Evolutionary conservation across 495 filamentous ascomycete species (phyloP).

Genomic region (Penicillium atrosanguineum): DNA sequence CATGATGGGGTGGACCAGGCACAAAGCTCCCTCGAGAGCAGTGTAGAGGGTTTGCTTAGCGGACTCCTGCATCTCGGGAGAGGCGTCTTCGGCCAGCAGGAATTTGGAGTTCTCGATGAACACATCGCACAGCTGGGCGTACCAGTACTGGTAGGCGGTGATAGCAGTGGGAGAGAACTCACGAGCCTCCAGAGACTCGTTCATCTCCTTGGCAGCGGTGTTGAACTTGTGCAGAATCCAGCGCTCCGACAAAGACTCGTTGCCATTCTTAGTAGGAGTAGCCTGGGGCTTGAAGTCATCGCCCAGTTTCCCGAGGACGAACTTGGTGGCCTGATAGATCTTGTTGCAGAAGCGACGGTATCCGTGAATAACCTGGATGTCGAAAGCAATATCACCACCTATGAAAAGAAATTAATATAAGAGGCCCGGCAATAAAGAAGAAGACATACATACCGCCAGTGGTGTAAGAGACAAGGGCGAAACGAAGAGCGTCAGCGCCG

Average conservation of each 20-base stretch:
- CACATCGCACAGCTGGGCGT: conserved; percentile 63
- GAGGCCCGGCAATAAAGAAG: not conserved
- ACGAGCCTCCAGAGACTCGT: conserved; percentile 63
- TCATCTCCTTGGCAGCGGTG: conserved; percentile 67
- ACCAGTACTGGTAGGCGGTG: conserved; percentile 68
- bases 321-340: conserved; percentile 89
- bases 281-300: conserved; percentile 66
- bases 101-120: conserved; percentile 79
- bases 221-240: conserved; percentile 88
- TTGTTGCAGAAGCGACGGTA: conserved; percentile 91
- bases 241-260: conserved; percentile 70
- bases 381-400: conserved; percentile 77
- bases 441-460: conserved; percentile 63
- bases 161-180: conserved; percentile 69
- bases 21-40: conserved; percentile 64
- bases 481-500: conserved; percentile 79
- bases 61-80: conserved; percentile 54
- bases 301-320: conserved; percentile 50
- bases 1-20: conserved; percentile 74
- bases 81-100: conserved; percentile 60
- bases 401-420: conserved; percentile 18
- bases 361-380: conserved; percentile 78
- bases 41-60: conserved; percentile 65
- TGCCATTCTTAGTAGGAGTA: conserved; percentile 55
- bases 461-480: conserved; percentile 78